Base-by-base conservation (phyloP, 306 rosid species). In the Lotus japonicus region DNA sequence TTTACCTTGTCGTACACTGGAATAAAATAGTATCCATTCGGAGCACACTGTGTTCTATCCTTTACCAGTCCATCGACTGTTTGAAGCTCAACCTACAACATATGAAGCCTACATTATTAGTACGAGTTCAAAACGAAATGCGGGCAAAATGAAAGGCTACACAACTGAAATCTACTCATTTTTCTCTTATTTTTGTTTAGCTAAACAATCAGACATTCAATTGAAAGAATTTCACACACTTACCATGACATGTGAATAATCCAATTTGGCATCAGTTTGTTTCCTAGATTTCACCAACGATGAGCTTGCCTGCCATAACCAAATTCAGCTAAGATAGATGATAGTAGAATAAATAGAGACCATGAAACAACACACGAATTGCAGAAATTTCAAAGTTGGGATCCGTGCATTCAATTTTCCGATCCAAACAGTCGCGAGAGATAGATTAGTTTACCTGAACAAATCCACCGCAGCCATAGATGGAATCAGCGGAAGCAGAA, bases 11-110 rank as follows among this genome's bases (percentile, higher is more conserved):
- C 97, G 17, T 95, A 95, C 9, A 95, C 99, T 6, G 99, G 99
- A 84, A 95, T 90, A 82, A 95, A 95, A 85, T 95, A 95, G 78
- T 95, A 90, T 70, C 99, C 99, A 78, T 90, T 95, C 11, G 99
- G 99, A 74, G 97, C 95, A 79, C 99, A 95, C 43, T 95, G 99
- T 55, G 99, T 87, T 16, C 90, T 86, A 74, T 95, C 99, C 84
- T 90, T 95, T 35, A 95, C 91, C 16, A 95, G 72, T 17, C 96
- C 99, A 83, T 95, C 99, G 70, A 87, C 82, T 0, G 96, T 95
- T 51, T 84, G 92, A 76, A 95, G 97, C 87, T 95, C 99, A 75
- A 95, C 91, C 99, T 95, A 72, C 70, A 82, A 81, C 65, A 79
- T 71, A 66, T 56, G 38, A 17, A 17, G 33, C 12, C 18, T 9